Conservation (phyloP, 495 filamentous ascomycete species). For the Bombardia bombarda region DNA sequence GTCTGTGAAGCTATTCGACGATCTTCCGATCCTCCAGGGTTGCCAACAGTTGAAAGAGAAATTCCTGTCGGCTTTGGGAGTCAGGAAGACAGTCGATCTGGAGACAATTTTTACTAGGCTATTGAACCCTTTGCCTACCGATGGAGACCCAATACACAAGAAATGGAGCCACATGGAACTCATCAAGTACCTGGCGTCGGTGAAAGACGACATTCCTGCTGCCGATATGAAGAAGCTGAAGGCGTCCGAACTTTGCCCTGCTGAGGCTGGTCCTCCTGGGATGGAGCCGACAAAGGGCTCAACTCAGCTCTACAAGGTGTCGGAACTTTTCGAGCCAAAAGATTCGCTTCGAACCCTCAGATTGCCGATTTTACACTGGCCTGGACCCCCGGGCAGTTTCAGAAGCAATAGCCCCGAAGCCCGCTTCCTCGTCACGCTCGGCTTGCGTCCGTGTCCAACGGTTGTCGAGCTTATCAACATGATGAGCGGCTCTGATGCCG, state of each 20-base stretch:
- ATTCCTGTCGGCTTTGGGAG: constrained; percentile 71
- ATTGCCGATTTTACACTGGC: constrained; percentile 79
- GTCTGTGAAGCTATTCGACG: constrained; percentile 88
- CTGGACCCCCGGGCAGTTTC: constrained; percentile 55
- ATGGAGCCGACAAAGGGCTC: constrained; percentile 34
- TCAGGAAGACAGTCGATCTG: constrained; percentile 81
- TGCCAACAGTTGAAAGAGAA: constrained; percentile 81
- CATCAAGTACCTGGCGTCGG: constrained; percentile 86
- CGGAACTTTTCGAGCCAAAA: constrained; percentile 79
- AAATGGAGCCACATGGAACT: constrained; percentile 93
- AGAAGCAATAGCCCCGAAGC: constrained; percentile 57
- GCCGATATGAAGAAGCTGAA: constrained; percentile 76
- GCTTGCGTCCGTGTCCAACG: constrained; percentile 59
- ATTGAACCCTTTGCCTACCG: constrained; percentile 41
- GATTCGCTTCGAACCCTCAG: constrained; percentile 57
- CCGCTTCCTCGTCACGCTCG: constrained; percentile 61
- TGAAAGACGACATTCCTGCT: constrained; percentile 78
- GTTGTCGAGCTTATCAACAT: constrained; percentile 65
- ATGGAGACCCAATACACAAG: constrained; percentile 31
- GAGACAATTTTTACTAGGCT: constrained; percentile 88
- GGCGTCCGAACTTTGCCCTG: constrained; percentile 69
- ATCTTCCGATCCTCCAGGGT: constrained; percentile 72
- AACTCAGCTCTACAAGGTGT: constrained; percentile 61
- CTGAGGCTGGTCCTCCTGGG: constrained; percentile 52
- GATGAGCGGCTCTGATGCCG: constrained; percentile 57